These are phyloP conservation scores for Vitis rupestris DNA, from an alignment of 164 flowering plant species.

Conservation along the genomic window DNA sequence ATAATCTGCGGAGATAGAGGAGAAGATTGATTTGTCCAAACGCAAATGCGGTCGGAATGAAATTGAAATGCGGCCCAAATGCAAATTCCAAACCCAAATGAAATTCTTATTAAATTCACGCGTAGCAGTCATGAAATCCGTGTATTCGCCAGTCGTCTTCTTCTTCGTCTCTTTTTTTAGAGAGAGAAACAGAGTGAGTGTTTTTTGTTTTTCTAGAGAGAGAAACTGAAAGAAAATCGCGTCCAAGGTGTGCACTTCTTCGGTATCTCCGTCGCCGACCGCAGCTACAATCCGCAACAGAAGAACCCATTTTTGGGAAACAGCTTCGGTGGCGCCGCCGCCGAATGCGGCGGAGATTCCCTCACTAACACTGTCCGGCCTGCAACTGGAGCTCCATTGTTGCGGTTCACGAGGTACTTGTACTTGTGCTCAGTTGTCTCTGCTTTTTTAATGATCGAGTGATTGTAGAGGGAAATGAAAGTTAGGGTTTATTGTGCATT, in stretches of 20 bases:
- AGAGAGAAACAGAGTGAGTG: background rate
- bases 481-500: background rate
- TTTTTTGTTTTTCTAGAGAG: conserved; percentile 9
- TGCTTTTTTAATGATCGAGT: too few species aligned
- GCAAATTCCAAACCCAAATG: conserved; percentile 24
- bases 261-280: too few species aligned
- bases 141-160: conserved; percentile 24
- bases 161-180: background rate
- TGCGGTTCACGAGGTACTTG: too few species aligned
- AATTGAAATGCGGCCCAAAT: conserved; percentile 42
- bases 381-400: too few species aligned
- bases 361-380: too few species aligned
- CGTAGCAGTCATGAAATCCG: conserved; percentile 49
- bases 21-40: conserved; percentile 3
- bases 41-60: conserved; percentile 62
- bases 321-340: too few species aligned
- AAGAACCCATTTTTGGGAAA: too few species aligned
- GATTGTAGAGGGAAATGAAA: background rate
- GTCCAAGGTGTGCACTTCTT: background rate
- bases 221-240: conserved; percentile 4
- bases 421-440: too few species aligned
- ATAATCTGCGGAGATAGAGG: conserved; percentile 44
- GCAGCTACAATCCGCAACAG: too few species aligned
- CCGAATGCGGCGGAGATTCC: too few species aligned
- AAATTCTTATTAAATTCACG: conserved; percentile 50